Percentiles rank a stretch among this genome's conserved stretches.
Conservation (phyloP, 2,329 filamentous ascomycete species). For the Epichloe aotearoae region DNA sequence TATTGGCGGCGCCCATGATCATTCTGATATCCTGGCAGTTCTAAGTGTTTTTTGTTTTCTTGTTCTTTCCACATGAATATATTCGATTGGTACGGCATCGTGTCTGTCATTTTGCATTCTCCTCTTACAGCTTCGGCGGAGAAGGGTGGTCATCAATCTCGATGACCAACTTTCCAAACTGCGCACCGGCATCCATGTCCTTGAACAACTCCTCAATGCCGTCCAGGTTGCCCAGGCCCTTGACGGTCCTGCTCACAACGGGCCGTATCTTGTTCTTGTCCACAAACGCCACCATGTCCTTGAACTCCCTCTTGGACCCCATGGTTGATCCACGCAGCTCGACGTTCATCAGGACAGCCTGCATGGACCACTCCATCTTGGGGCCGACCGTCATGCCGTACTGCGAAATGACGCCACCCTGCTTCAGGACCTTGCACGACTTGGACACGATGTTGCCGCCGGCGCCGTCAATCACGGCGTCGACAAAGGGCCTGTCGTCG, state of each 20-base stretch:
- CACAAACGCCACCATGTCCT: conserved; percentile 82
- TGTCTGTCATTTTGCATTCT: not conserved
- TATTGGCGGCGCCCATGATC: conserved; percentile 2
- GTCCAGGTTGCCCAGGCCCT: conserved; percentile 61
- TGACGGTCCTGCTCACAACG: conserved; percentile 60
- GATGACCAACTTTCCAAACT: conserved; percentile 90
- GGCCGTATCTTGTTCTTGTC: conserved; percentile 58
- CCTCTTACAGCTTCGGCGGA: conserved; percentile 26
- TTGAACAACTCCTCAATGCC: conserved; percentile 73
- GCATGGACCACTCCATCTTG: conserved; percentile 78
- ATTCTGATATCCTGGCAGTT: conserved; percentile 8
- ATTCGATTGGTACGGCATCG: not conserved
- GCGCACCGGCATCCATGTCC: conserved; percentile 71
- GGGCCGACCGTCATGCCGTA: conserved; percentile 88
- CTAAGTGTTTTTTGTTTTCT: conserved; percentile 6
- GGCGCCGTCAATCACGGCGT: conserved; percentile 82
- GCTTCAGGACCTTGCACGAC: conserved; percentile 55
- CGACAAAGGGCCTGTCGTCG: conserved; percentile 52
- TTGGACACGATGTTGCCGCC: conserved; percentile 72
- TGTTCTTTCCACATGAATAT: too few species aligned
- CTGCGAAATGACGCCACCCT: conserved; percentile 68
- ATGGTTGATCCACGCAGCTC: conserved; percentile 81
- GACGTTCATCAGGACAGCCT: conserved; percentile 72
- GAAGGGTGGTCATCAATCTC: conserved; percentile 37
- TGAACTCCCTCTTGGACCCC: conserved; percentile 81